Evolutionary conservation across 2,329 filamentous ascomycete genomes (phyloP).

Genomic region (Juglanconis sp.): DNA sequence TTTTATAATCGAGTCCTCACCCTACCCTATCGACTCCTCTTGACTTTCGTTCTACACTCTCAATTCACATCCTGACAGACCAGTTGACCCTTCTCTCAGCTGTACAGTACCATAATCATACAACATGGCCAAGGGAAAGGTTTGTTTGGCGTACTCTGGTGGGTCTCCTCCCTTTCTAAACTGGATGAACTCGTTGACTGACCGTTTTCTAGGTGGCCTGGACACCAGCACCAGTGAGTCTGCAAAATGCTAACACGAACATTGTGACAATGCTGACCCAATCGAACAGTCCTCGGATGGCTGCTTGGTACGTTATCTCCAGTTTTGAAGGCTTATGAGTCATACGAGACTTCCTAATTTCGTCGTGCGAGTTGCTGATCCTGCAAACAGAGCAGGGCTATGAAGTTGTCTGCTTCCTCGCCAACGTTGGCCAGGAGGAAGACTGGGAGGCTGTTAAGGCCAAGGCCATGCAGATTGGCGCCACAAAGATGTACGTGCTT

Average conservation of each 20-base stretch:
- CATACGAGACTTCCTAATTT: neutral
- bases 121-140: slow-evolving; percentile 19
- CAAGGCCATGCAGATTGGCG: slow-evolving; percentile 56
- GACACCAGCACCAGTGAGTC: slow-evolving; percentile 21
- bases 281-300: slow-evolving; percentile 16
- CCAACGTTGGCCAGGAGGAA: slow-evolving; percentile 74
- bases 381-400: slow-evolving; percentile 46
- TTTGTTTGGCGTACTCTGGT: slow-evolving; percentile 20
- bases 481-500: slow-evolving; percentile 23
- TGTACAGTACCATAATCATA: neutral
- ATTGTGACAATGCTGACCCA: neutral
- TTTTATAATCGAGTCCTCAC: neutral
- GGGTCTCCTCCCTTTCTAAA: neutral
- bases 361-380: neutral
- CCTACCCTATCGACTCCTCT: neutral
- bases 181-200: neutral
- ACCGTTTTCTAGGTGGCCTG: slow-evolving; percentile 14
- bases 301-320: slow-evolving; percentile 12
- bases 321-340: neutral
- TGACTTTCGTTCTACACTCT: neutral
- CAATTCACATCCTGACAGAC: neutral
- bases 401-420: slow-evolving; percentile 61
- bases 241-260: neutral
- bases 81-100: slow-evolving; percentile 13
- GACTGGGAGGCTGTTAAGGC: slow-evolving; percentile 70